phyloP scores from a whole-genome alignment of 306 rosid species.

The Fragaria nilgerrensis region DNA sequence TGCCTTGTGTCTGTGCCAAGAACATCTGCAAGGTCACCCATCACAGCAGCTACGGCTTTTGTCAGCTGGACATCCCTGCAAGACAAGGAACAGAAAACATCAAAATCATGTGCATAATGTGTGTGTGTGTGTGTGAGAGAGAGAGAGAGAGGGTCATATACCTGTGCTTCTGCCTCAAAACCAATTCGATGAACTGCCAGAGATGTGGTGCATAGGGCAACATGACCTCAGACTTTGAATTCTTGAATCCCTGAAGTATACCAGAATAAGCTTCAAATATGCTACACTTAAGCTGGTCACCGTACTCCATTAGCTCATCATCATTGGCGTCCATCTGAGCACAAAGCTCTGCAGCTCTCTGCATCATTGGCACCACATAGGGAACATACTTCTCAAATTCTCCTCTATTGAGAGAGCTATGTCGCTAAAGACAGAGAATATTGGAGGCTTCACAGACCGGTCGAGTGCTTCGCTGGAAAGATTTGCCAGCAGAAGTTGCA shows the following conservation, averaged over 20 bases:
- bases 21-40: conserved; percentile 40
- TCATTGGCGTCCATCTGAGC: conserved; percentile 25
- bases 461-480: conserved; percentile 30
- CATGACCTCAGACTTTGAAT: conserved; percentile 36
- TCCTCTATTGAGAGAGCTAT: conserved; percentile 36
- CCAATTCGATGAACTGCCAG: conserved; percentile 35
- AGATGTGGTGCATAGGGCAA: conserved; percentile 36
- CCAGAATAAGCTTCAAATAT: conserved; percentile 44
- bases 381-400: conserved; percentile 37
- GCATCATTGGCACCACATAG: conserved; percentile 34
- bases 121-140: background rate
- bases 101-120: background rate
- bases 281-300: conserved; percentile 37
- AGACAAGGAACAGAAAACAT: background rate
- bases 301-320: conserved; percentile 33
- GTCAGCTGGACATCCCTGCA: conserved; percentile 35
- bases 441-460: conserved; percentile 40
- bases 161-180: conserved; percentile 28
- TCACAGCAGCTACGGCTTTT: conserved; percentile 35
- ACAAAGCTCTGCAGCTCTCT: conserved; percentile 36
- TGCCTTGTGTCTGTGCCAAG: conserved; percentile 28
- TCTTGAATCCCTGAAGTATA: conserved; percentile 35
- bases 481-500: conserved; percentile 27
- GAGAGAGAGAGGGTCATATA: background rate
- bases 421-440: conserved; percentile 39